Conservation (phyloP, 2,329 filamentous ascomycete genomes). For the Colletotrichum cuscutae region DNA sequence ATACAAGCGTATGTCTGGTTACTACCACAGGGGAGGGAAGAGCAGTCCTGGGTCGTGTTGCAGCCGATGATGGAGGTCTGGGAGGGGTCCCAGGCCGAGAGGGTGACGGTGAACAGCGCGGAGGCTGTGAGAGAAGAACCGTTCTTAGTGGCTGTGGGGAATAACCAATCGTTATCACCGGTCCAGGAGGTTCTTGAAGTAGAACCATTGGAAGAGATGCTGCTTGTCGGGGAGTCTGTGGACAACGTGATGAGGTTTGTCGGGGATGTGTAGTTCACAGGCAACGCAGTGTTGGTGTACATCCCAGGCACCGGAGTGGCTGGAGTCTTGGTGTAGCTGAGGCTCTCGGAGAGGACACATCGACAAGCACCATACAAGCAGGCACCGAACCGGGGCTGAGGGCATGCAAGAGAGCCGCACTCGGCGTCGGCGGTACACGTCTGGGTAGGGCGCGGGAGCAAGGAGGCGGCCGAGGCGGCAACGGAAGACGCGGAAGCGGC, state of each 20-base stretch:
- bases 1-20: not conserved
- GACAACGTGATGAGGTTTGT: not conserved
- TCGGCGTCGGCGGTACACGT: not conserved
- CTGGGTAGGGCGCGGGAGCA: not conserved
- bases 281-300: not conserved
- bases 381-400: not conserved
- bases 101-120: not conserved
- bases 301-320: not conserved
- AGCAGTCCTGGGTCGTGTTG: not conserved
- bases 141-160: not conserved
- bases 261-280: not conserved
- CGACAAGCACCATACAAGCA: conserved; percentile 9
- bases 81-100: conserved; percentile 2
- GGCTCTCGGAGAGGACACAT: not conserved
- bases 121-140: not conserved
- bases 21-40: not conserved
- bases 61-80: not conserved
- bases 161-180: not conserved
- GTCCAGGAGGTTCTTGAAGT: not conserved
- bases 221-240: not conserved
- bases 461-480: not conserved
- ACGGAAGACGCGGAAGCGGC: not conserved
- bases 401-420: conserved; percentile 9
- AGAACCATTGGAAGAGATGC: not conserved
- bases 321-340: not conserved